A percentile compares a stretch with the other conserved stretches of the same genome.
Conservation (phyloP, 2,329 filamentous ascomycete species). For the Pyricularia sp. region DNA sequence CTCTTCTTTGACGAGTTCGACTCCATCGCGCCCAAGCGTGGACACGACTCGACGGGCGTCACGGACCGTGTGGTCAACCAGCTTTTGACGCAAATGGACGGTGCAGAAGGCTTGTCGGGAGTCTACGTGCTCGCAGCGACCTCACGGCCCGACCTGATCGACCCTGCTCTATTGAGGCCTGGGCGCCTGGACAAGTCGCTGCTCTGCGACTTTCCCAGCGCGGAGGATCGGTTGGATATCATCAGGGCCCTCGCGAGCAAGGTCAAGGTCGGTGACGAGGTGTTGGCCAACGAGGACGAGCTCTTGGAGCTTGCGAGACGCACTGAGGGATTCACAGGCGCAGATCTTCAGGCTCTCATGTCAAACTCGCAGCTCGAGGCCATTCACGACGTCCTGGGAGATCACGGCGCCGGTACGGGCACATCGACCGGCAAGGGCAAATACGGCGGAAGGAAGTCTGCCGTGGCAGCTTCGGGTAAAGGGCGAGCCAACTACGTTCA, state of each 20-base stretch:
- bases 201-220: slow-evolving; percentile 74
- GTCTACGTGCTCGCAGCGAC: slow-evolving; percentile 96
- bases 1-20: slow-evolving; percentile 99
- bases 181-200: slow-evolving; percentile 88
- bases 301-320: slow-evolving; percentile 62
- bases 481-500: slow-evolving; percentile 52
- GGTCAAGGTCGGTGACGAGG: slow-evolving; percentile 56
- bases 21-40: slow-evolving; percentile 90
- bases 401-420: slow-evolving; percentile 25
- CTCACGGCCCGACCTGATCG: slow-evolving; percentile 84
- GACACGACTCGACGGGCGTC: slow-evolving; percentile 95
- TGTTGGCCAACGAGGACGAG: slow-evolving; percentile 41
- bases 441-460: slow-evolving; percentile 17
- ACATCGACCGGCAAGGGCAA: background rate
- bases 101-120: slow-evolving; percentile 83
- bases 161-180: slow-evolving; percentile 81
- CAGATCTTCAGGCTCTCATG: slow-evolving; percentile 85
- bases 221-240: slow-evolving; percentile 78
- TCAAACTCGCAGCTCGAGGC: slow-evolving; percentile 96
- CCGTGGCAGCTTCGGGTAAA: slow-evolving; percentile 10
- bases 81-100: slow-evolving; percentile 96
- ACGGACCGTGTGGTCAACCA: slow-evolving; percentile 98
- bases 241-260: slow-evolving; percentile 72
- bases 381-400: slow-evolving; percentile 80
- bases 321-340: slow-evolving; percentile 86